Percentiles rank a stretch among this genome's conserved stretches.
phyloP scores from a whole-genome alignment of 2,329 filamentous ascomycete genomes.

The Pseudogymnoascus sp. region DNA sequence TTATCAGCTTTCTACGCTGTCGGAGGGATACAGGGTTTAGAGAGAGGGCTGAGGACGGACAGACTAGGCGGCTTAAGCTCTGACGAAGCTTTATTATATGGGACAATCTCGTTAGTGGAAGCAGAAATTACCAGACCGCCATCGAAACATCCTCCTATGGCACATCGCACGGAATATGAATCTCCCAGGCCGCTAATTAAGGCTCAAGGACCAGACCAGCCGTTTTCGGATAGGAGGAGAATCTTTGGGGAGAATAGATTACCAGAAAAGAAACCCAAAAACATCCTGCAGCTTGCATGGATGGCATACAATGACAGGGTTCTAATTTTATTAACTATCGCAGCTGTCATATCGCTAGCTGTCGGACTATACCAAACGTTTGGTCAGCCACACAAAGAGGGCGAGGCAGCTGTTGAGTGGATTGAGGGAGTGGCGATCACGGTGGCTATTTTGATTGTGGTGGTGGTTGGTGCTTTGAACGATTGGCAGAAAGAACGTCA shows the following conservation, averaged over 20 bases:
- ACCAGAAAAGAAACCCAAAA: constrained; percentile 54
- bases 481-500: constrained; percentile 63
- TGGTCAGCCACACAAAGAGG: constrained; percentile 35
- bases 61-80: constrained; percentile 54
- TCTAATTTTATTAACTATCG: constrained; percentile 59
- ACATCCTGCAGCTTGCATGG: constrained; percentile 55
- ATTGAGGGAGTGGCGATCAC: constrained; percentile 61
- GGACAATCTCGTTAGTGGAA: constrained; percentile 56
- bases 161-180: constrained; percentile 51
- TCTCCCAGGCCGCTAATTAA: constrained; percentile 54
- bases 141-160: constrained; percentile 15
- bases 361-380: constrained; percentile 63
- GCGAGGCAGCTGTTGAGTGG: constrained; percentile 47
- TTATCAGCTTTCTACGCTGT: constrained; percentile 63
- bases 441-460: constrained; percentile 57
- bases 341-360: constrained; percentile 59
- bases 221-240: constrained; percentile 48
- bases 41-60: constrained; percentile 63
- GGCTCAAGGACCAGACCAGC: constrained; percentile 59
- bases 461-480: constrained; percentile 53
- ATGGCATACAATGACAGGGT: constrained; percentile 67
- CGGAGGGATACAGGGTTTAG: constrained; percentile 62
- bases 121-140: constrained; percentile 17
- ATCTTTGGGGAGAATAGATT: constrained; percentile 54
- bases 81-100: constrained; percentile 58